phyloP scores from a whole-genome alignment of 306 rosid genomes.

The Hippophae tibetana region DNA sequence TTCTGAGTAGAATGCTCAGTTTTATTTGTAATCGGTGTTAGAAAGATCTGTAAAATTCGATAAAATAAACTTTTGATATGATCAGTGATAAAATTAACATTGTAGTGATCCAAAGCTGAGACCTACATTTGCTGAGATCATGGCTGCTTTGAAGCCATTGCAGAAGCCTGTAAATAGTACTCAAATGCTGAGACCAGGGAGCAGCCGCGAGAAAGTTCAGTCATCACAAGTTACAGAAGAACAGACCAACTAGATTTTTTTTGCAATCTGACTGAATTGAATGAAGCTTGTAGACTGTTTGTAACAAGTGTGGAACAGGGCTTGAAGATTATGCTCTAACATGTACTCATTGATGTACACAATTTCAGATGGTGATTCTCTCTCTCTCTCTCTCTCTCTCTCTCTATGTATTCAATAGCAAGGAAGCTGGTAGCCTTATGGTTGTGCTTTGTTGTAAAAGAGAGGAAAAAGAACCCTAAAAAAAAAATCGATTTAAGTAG shows the following conservation, averaged over 20 bases:
- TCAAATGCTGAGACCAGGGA: slow-evolving; percentile 43
- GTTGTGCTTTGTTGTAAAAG: slow-evolving; percentile 50
- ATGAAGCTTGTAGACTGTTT: slow-evolving; percentile 39
- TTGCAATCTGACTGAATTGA: slow-evolving; percentile 19
- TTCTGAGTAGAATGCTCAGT: no score
- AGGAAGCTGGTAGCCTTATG: slow-evolving; percentile 30
- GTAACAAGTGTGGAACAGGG: slow-evolving; percentile 19
- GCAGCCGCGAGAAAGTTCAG: slow-evolving; percentile 27
- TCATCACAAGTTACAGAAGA: slow-evolving; percentile 34
- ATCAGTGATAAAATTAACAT: slow-evolving; percentile 18
- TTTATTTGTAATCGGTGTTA: no score
- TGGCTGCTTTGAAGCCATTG: slow-evolving; percentile 79
- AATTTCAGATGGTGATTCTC: slow-evolving; percentile 41
- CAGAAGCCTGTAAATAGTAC: slow-evolving; percentile 60
- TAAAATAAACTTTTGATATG: no score
- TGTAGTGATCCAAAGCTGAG: slow-evolving; percentile 81
- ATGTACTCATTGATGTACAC: slow-evolving; percentile 9
- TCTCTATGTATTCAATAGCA: slow-evolving; percentile 8
- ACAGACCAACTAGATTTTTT: slow-evolving; percentile 24
- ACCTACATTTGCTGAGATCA: slow-evolving; percentile 86
- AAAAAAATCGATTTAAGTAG: slow-evolving; percentile 28
- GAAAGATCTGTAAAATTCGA: no score
- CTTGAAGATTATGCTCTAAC: slow-evolving; percentile 40
- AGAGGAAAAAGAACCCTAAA: background rate
- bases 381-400: slow-evolving; percentile 10